Conservation (phyloP, 805 yeast genomes). For the Metschnikowia anglica region DNA sequence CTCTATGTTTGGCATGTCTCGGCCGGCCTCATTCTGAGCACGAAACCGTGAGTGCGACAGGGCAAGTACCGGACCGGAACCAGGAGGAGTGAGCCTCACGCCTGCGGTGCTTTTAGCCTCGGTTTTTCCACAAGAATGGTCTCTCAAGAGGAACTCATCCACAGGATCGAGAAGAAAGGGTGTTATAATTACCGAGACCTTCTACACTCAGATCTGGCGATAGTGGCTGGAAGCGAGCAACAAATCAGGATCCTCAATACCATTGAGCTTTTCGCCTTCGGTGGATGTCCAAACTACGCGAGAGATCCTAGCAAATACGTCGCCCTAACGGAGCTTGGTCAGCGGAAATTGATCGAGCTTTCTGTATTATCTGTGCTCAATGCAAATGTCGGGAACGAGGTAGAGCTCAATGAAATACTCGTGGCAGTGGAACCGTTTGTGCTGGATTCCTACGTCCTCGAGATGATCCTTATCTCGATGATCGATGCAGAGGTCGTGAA, state of each 20-base stretch:
- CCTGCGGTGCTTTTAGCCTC: background rate
- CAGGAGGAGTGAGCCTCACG: background rate
- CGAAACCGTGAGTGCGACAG: background rate
- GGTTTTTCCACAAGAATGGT: background rate
- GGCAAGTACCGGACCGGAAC: background rate
- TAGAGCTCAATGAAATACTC: slow-evolving; percentile 20
- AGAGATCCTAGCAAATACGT: slow-evolving; percentile 20
- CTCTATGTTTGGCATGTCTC: no score
- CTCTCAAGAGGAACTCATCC: background rate
- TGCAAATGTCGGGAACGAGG: slow-evolving; percentile 24
- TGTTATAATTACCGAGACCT: slow-evolving; percentile 11
- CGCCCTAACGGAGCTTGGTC: slow-evolving; percentile 15
- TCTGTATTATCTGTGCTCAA: slow-evolving; percentile 26
- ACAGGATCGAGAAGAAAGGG: background rate
- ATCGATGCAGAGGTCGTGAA: slow-evolving; percentile 25
- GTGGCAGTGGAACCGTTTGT: slow-evolving; percentile 5
- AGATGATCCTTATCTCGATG: slow-evolving; percentile 27
- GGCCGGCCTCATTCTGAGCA: background rate
- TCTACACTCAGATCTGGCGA: background rate
- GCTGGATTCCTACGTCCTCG: slow-evolving; percentile 15
- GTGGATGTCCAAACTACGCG: slow-evolving; percentile 28
- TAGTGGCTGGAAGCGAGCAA: background rate
- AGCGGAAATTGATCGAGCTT: slow-evolving; percentile 29
- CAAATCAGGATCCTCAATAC: slow-evolving; percentile 22
- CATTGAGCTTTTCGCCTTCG: slow-evolving; percentile 41